These are phyloP conservation scores for Boechera divaricarpa DNA, from an alignment of 345 rosid genomes.

Conservation along the genomic window DNA sequence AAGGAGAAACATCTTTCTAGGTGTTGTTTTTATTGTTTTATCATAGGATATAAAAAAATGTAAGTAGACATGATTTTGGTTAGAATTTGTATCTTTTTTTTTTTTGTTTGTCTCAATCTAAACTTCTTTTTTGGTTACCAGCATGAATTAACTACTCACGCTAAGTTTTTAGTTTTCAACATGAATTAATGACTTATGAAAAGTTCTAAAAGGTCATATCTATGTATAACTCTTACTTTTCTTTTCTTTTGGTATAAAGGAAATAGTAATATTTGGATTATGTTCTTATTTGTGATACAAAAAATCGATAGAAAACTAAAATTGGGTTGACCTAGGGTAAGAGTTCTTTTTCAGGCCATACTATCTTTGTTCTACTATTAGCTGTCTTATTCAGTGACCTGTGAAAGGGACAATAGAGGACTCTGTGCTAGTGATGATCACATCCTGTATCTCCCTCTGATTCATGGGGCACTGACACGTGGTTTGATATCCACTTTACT, in stretches of 20 bases:
- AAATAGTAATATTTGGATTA: background rate
- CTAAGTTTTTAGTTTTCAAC: background rate
- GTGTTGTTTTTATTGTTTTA: slow-evolving; percentile 25
- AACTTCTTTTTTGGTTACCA: background rate
- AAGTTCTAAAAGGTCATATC: background rate
- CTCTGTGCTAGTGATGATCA: slow-evolving; percentile 44
- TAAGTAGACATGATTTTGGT: slow-evolving; percentile 29
- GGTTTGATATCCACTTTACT: slow-evolving; percentile 21
- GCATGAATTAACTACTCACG: background rate
- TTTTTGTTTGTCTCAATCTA: background rate
- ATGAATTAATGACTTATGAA: background rate
- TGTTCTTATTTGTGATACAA: background rate
- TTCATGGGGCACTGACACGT: slow-evolving; percentile 42
- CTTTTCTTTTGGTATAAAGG: background rate
- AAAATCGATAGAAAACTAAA: background rate
- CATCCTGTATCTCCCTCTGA: slow-evolving; percentile 36
- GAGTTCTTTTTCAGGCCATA: slow-evolving; percentile 30
- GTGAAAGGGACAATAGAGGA: slow-evolving; percentile 44
- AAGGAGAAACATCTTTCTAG: slow-evolving; percentile 35
- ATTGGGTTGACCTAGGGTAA: slow-evolving; percentile 36
- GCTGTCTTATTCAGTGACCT: slow-evolving; percentile 44
- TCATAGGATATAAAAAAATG: slow-evolving; percentile 24
- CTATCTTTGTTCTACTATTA: slow-evolving; percentile 14
- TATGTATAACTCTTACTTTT: background rate
- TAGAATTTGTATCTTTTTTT: background rate